Conservation (phyloP, 192 early-diverging fungal species). For the Endogone sp. region DNA sequence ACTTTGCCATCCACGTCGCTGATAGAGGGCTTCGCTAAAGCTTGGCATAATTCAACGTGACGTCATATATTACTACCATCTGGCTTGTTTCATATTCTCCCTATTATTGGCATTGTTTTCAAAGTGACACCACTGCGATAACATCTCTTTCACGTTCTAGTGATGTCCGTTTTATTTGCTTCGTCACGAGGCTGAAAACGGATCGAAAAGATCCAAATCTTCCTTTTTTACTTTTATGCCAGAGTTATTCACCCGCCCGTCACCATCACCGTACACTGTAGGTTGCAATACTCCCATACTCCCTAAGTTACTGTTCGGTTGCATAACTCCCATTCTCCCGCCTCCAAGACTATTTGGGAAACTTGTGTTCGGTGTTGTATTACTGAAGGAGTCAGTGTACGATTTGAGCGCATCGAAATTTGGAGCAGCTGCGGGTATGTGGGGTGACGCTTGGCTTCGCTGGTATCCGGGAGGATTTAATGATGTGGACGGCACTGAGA, state of each 20-base stretch:
- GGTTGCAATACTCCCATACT: neutral
- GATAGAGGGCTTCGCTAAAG: no score
- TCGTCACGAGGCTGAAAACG: no score
- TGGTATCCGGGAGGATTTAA: neutral
- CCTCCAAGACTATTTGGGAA: neutral
- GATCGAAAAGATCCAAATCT: neutral
- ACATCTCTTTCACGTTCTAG: no score
- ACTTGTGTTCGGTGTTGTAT: neutral
- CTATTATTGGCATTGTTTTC: no score
- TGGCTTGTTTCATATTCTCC: no score
- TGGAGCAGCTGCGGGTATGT: neutral
- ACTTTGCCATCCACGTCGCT: no score
- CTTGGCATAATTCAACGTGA: no score
- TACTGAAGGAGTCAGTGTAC: neutral
- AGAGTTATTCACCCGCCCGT: neutral
- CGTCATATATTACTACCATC: no score
- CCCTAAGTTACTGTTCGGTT: neutral
- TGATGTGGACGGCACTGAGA: neutral
- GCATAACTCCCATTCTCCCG: neutral
- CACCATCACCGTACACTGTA: neutral
- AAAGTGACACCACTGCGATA: no score
- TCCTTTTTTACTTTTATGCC: neutral
- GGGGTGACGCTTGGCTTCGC: neutral
- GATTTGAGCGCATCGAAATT: neutral
- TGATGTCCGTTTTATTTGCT: neutral